Evolutionary conservation across 345 rosid genomes (phyloP), one percentile per base, ranked within the genome.

Genomic region (Reutealis trisperma): DNA sequence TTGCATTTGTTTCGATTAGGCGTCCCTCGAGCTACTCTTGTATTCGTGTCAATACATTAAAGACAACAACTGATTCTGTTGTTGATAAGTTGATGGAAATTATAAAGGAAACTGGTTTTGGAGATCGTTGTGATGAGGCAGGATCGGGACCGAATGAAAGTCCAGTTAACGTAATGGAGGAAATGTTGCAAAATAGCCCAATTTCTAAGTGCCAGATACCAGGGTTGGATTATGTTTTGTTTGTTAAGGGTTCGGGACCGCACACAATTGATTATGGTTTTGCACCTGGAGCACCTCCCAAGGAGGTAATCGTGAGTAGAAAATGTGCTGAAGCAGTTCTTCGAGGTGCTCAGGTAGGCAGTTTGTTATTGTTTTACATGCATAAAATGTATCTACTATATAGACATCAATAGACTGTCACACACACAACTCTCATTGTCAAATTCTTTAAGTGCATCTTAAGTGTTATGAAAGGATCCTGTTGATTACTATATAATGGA

Each of bases 281-380:
- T 83, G 75, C 76, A 24, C 76, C 84, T 42, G 92, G 84, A 14
- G 82, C 63, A 42, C 88, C 95, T 42, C 96, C 88, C 0, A 96
- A 96, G 82, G 99, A 96, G 86, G 97, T 93, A 16, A 83, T 96
- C n/a, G 98, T 96, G 49, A 92, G 99, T 77, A 88, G 98, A 77
- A 96, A 96, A 85, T 96, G 99, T 81, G 98, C 96, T 75, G 99
- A 96, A 84, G 94, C 99, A 57, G 98, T 96, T 88, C 97, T 96
- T 54, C 90, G 98, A 63, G 99, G 99, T 80, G 99, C 99, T 77
- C 98, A 93, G 97, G 99, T 94, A 74, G 71, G 54, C 62, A 59
- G 11, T n/a, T 51, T 55, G 4, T 60, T 19, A 3, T 7, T 4
- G 13, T 21, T 45, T 22, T 54, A 16, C 19, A 16, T 18, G 21